Evolutionary conservation across 140 eudicot genomes (phyloP).

Genomic region (Oenanthe javanica): DNA sequence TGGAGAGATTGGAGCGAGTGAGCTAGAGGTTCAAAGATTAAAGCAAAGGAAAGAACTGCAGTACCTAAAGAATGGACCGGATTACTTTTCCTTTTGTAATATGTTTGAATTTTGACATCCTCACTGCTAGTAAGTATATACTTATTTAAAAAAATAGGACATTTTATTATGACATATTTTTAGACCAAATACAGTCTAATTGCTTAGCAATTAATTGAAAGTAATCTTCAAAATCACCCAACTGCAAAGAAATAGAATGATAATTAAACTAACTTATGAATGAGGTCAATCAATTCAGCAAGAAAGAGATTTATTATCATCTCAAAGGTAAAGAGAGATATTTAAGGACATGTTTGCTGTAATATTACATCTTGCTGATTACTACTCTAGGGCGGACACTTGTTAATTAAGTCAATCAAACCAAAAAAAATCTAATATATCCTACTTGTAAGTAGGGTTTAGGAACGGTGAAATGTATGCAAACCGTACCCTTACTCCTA

Average conservation of each 20-base stretch:
- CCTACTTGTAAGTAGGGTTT: not conserved
- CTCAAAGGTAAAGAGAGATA: not conserved
- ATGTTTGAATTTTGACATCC: too few relatives aligned
- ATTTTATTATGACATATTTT: not conserved
- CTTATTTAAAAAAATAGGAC: not conserved
- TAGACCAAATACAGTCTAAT: not conserved
- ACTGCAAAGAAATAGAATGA: not conserved
- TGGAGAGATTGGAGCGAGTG: too few relatives aligned
- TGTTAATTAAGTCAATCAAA: not conserved
- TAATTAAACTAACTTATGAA: not conserved
- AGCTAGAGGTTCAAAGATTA: not conserved
- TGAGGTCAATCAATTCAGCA: not conserved
- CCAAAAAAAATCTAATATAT: not conserved
- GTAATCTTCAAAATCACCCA: not conserved
- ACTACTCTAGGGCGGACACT: not conserved
- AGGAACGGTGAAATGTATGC: not conserved
- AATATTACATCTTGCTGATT: not conserved
- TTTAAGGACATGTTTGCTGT: not conserved
- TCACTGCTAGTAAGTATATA: not conserved
- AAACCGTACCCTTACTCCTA: not conserved
- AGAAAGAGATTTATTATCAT: not conserved
- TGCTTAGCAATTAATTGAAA: not conserved
- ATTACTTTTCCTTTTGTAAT: not conserved
- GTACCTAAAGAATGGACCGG: not conserved
- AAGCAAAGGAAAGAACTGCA: not conserved